A percentile compares a stretch with the other conserved stretches of the same genome.
phyloP scores from a whole-genome alignment of 2,329 filamentous ascomycete species.

The Ascochyta clinopodiicola region DNA sequence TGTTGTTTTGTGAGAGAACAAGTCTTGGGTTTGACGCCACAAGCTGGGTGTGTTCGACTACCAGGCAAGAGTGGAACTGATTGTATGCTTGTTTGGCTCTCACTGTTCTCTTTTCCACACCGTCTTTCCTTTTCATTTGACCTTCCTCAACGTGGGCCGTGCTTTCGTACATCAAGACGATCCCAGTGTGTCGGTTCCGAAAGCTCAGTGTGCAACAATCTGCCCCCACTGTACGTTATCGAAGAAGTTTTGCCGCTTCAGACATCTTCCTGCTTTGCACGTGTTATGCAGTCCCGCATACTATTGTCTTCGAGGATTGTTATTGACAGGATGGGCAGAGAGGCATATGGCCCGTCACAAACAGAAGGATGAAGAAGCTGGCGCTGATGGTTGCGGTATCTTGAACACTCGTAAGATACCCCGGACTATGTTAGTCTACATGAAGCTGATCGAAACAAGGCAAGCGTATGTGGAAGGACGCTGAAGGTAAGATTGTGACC shows the following conservation, averaged over 20 bases:
- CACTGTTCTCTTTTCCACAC: not conserved
- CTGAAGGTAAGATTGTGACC: conserved; percentile 60
- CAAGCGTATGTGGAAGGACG: conserved; percentile 63
- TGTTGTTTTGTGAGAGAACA: not conserved
- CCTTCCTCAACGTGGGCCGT: not conserved
- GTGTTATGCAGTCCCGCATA: not conserved
- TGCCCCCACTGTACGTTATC: conserved; percentile 13
- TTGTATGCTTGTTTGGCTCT: not conserved
- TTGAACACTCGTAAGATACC: conserved; percentile 56
- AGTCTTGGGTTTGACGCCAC: not conserved
- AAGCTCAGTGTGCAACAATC: not conserved
- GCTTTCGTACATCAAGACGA: not conserved
- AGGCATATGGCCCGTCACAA: conserved; percentile 63
- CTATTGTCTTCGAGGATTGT: not conserved
- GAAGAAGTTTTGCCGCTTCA: not conserved
- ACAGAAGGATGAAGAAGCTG: conserved; percentile 63
- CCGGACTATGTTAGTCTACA: too few species aligned
- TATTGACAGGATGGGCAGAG: conserved; percentile 50
- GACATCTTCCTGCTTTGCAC: not conserved
- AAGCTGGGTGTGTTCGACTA: not conserved
- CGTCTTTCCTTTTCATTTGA: not conserved
- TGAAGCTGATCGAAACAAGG: not conserved
- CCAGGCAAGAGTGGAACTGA: not conserved
- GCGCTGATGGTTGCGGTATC: conserved; percentile 58
- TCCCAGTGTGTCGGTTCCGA: not conserved